phyloP scores from a whole-genome alignment of 805 yeast species.

The Hanseniaspora nectarophila region DNA sequence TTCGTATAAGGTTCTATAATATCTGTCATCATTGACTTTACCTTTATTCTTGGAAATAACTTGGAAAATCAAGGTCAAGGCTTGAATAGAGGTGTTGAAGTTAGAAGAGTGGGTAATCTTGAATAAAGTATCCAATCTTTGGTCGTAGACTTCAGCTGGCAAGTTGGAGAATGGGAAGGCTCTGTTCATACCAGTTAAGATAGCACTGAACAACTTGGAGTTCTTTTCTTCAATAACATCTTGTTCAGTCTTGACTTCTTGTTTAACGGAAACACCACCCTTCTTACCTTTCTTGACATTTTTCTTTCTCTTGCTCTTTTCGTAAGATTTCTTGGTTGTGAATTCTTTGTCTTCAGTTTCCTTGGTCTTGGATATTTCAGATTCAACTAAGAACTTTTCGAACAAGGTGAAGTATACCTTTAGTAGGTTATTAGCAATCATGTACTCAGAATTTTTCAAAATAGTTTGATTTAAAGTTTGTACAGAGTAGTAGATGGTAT shows the following conservation, averaged over 20 bases:
- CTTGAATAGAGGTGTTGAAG: constrained; percentile 88
- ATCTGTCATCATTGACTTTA: constrained; percentile 50
- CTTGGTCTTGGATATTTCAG: constrained; percentile 30
- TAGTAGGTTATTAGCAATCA: constrained; percentile 71
- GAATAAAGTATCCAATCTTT: constrained; percentile 74
- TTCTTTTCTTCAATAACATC: constrained; percentile 68
- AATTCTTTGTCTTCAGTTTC: constrained; percentile 29
- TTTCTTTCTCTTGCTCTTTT: constrained; percentile 58
- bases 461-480: constrained; percentile 89
- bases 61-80: constrained; percentile 73
- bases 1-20: constrained; percentile 79
- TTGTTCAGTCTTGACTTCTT: constrained; percentile 44
- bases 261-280: constrained; percentile 71
- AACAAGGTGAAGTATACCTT: constrained; percentile 78
- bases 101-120: constrained; percentile 87
- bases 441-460: constrained; percentile 61
- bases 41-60: constrained; percentile 46
- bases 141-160: constrained; percentile 54
- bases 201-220: constrained; percentile 74
- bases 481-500: constrained; percentile 76
- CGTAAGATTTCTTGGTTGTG: constrained; percentile 30
- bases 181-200: constrained; percentile 88
- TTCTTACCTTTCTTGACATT: constrained; percentile 71
- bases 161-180: constrained; percentile 85
- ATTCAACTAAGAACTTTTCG: constrained; percentile 53